These are phyloP conservation scores for Tephrocybe sp. DNA, from an alignment of 768 basidiomycete species.

Conservation along the genomic window DNA sequence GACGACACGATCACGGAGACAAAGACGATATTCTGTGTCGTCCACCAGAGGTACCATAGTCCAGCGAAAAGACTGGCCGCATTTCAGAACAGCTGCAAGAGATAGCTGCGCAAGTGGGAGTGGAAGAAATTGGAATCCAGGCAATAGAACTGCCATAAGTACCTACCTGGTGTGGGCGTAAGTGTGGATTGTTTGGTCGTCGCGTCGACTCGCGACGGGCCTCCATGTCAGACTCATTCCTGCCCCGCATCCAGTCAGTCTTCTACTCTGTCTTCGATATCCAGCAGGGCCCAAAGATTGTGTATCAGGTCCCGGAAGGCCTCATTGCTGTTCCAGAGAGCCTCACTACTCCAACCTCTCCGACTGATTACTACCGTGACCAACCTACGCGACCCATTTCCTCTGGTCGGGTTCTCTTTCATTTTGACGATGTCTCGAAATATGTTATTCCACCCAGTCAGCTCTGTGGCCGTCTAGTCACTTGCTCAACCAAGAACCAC, in stretches of 20 bases:
- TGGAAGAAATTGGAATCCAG: slow-evolving; percentile 57
- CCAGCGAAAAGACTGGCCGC: slow-evolving; percentile 90
- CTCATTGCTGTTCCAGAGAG: slow-evolving; percentile 55
- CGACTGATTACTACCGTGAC: slow-evolving; percentile 22
- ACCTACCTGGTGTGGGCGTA: background rate
- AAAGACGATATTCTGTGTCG: slow-evolving; percentile 69
- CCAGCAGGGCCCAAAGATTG: slow-evolving; percentile 80
- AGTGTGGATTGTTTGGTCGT: background rate
- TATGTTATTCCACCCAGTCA: slow-evolving; percentile 90
- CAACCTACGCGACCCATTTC: slow-evolving; percentile 47
- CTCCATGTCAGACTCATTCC: slow-evolving; percentile 57
- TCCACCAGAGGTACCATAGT: slow-evolving; percentile 41
- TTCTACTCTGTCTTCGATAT: slow-evolving; percentile 95
- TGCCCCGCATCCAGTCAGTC: slow-evolving; percentile 79
- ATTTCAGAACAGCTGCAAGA: slow-evolving; percentile 74
- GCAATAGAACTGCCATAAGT: slow-evolving; percentile 19
- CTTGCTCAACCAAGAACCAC: slow-evolving; percentile 75
- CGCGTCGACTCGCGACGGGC: slow-evolving; percentile 12
- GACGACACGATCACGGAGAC: slow-evolving; percentile 78
- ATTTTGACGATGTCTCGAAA: slow-evolving; percentile 88
- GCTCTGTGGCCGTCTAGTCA: slow-evolving; percentile 86
- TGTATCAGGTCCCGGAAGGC: slow-evolving; percentile 92
- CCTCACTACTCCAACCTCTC: slow-evolving; percentile 34
- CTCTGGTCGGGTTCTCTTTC: slow-evolving; percentile 61
- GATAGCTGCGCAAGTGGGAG: slow-evolving; percentile 68